Evolutionary conservation across 371 early-diverging fungal species (phyloP).

Genomic region (Chytridiales sp.): DNA sequence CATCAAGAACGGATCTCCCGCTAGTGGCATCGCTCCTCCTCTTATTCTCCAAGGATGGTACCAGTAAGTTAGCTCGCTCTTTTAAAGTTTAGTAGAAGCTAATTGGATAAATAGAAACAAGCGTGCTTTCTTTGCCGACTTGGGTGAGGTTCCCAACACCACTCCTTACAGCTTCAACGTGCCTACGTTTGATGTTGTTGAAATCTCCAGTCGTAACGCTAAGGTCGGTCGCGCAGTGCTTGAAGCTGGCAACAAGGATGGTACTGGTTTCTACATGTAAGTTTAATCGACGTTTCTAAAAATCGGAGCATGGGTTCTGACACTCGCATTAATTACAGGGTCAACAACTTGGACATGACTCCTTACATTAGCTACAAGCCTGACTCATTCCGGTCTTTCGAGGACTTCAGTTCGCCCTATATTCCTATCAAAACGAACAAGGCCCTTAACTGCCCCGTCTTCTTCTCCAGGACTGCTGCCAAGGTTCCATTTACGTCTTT

Average conservation of each 20-base stretch:
- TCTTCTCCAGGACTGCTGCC: neutral
- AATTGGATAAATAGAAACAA: slow-evolving; percentile 10
- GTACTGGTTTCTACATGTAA: slow-evolving; percentile 14
- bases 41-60: slow-evolving; percentile 13
- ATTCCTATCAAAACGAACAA: neutral
- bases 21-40: neutral
- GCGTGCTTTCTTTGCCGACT: slow-evolving; percentile 13
- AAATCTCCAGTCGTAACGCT: slow-evolving; percentile 8
- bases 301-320: slow-evolving; percentile 1
- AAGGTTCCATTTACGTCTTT: slow-evolving; percentile 1
- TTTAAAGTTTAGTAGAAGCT: neutral
- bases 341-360: slow-evolving; percentile 1
- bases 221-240: slow-evolving; percentile 1
- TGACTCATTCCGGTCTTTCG: slow-evolving; percentile 13
- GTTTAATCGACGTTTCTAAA: too few relatives aligned
- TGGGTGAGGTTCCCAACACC: slow-evolving; percentile 6
- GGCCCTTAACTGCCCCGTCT: slow-evolving; percentile 25
- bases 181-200: slow-evolving; percentile 6
- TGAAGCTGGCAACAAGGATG: slow-evolving; percentile 5
- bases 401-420: slow-evolving; percentile 16
- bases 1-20: neutral
- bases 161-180: neutral
- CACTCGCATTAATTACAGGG: neutral
- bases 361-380: slow-evolving; percentile 1
- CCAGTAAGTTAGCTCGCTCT: slow-evolving; percentile 9